phyloP scores from a whole-genome alignment of 2,329 filamentous ascomycete genomes.

The Aspergillus niger region DNA sequence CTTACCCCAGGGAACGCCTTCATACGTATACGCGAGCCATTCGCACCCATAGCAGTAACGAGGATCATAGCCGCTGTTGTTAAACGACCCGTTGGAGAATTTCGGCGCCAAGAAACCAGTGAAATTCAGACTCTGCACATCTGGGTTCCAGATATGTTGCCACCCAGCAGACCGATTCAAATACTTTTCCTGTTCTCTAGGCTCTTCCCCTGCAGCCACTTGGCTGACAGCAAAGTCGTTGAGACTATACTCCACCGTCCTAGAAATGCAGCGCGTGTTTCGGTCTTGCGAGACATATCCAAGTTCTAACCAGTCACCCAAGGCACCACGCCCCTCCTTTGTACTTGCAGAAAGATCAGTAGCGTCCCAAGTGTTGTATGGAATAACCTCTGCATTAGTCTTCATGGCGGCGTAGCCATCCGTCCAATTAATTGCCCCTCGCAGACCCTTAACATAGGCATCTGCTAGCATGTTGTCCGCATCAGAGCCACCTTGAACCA shows the following conservation, averaged over 20 bases:
- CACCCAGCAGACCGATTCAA: slow-evolving; percentile 67
- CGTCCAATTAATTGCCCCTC: slow-evolving; percentile 65
- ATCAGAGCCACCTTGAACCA: slow-evolving; percentile 66
- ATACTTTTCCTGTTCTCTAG: slow-evolving; percentile 54
- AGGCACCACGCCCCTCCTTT: slow-evolving; percentile 67
- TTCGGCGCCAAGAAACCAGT: slow-evolving; percentile 59
- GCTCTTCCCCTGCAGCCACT: slow-evolving; percentile 53
- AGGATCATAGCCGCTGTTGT: slow-evolving; percentile 48
- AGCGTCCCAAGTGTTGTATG: slow-evolving; percentile 61
- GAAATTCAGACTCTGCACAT: slow-evolving; percentile 60
- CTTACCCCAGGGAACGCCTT: slow-evolving; percentile 60
- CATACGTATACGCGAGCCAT: slow-evolving; percentile 63
- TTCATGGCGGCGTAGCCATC: slow-evolving; percentile 65
- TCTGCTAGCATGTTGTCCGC: slow-evolving; percentile 73
- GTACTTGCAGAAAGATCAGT: slow-evolving; percentile 60
- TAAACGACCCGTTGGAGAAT: slow-evolving; percentile 52
- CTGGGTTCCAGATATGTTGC: slow-evolving; percentile 69
- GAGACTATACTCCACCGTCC: slow-evolving; percentile 68
- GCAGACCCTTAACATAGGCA: slow-evolving; percentile 69
- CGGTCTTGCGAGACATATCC: slow-evolving; percentile 65
- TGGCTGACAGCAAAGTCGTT: slow-evolving; percentile 66
- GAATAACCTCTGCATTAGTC: slow-evolving; percentile 66
- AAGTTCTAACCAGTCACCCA: slow-evolving; percentile 67
- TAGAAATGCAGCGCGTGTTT: slow-evolving; percentile 61
- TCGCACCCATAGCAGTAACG: slow-evolving; percentile 65